These are phyloP conservation scores for Tuber melanosporum DNA, from an alignment of 495 filamentous ascomycete genomes.

Conservation along the genomic window DNA sequence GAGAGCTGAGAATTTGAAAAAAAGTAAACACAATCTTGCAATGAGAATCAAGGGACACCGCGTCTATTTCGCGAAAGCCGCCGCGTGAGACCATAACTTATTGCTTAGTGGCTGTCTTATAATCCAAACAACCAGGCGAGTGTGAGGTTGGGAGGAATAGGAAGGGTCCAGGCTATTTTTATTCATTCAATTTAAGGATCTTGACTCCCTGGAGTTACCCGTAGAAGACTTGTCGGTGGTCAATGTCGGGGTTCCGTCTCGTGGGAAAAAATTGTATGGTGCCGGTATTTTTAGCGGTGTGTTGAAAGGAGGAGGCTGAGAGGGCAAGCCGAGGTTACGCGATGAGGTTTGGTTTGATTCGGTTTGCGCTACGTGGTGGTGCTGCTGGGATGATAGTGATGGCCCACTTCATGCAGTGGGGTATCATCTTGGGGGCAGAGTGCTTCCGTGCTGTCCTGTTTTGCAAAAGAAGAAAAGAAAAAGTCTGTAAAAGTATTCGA, in stretches of 20 bases:
- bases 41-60: not conserved
- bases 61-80: not conserved
- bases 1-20: not conserved
- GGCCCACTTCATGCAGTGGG: not conserved
- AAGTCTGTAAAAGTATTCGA: not conserved
- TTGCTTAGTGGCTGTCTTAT: not conserved
- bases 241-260: not conserved
- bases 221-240: not conserved
- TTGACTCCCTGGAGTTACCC: not conserved
- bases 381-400: not conserved
- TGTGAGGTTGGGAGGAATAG: not conserved
- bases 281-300: not conserved
- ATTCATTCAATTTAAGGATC: not conserved
- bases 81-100: not conserved
- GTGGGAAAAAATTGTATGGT: not conserved
- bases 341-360: conserved; percentile 1
- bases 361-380: not conserved
- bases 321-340: not conserved
- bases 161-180: not conserved
- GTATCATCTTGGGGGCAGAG: conserved; percentile 1
- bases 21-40: not conserved
- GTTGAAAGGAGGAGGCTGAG: not conserved
- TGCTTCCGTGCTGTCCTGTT: not conserved
- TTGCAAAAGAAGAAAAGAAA: not conserved
- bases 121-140: not conserved